Evolutionary conservation across 768 basidiomycete species (phyloP), one percentile per base, ranked within the genome.

Genomic region (Termitomyces bulborhizus): DNA sequence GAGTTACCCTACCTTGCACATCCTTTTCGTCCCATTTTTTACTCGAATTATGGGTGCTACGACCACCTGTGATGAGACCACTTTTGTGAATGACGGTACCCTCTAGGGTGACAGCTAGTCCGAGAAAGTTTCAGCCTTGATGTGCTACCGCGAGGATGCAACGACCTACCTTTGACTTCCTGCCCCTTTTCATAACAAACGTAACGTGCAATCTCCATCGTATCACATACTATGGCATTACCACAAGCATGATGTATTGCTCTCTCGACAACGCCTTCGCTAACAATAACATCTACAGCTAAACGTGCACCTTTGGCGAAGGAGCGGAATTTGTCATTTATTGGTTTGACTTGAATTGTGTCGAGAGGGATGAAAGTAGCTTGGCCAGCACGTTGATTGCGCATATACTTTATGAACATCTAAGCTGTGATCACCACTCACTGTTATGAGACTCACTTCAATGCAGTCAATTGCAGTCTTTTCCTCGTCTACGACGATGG

Each of bases 361-460:
- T 98, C 96, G n/a, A 99, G 85, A 0, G 97, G 97, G 45, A 99
- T 89, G 74, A 98, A 98, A 0, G 97, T 99, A 12, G 96, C 96
- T 71, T 94, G 92, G 1, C 96, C 97, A 0, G 90, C 85, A 36
- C 95, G 88, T 70, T 97, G 93, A 57, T 88, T 94, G 58, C 93
- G 88, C 83, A 99, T 83, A 69, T 97, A 98, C 88, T 94, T 62
- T 3, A 44, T 32, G 51, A 36, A 31, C 31, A 37, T 37, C 16
- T 31, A 7, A 31, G 26, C 15, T 41, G 48, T 3, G 32, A 21
- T 21, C 37, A 45, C 37, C 40, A 27, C 27, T 11, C 37, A 21
- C 8, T 46, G n/a, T 31, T 44, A 26, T 18, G 29, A 31, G 21
- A 62, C 74, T 45, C 58, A 90, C 93, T 77, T 98, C 93, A 63